Conservation (phyloP, 1,139 yeast genomes). For the Blastobotrys illinoisensis region DNA sequence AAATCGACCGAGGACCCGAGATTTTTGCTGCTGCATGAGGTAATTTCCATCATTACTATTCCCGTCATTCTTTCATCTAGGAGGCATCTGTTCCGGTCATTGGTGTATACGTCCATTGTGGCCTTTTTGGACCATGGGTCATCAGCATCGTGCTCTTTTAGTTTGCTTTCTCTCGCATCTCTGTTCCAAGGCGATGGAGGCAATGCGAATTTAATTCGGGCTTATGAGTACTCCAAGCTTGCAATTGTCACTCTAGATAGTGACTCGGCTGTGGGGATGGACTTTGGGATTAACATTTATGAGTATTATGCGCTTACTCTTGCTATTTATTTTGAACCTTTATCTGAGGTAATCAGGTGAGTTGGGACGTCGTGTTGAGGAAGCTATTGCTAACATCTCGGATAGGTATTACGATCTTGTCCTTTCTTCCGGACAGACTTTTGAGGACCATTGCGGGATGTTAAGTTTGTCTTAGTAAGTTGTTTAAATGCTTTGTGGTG, state of each 20-base stretch:
- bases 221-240: constrained; percentile 38
- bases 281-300: constrained; percentile 40
- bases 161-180: constrained; percentile 33
- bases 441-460: constrained; percentile 27
- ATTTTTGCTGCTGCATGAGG: constrained; percentile 38
- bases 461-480: constrained; percentile 26
- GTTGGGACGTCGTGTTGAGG: constrained; percentile 1
- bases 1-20: constrained; percentile 32
- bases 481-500: background rate
- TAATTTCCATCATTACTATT: constrained; percentile 40
- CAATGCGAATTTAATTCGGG: constrained; percentile 37
- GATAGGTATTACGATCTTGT: constrained; percentile 25
- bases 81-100: constrained; percentile 22
- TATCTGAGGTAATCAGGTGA: constrained; percentile 35
- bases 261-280: constrained; percentile 36
- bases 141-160: constrained; percentile 32
- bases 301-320: constrained; percentile 42
- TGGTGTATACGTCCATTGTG: constrained; percentile 30
- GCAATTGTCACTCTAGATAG: constrained; percentile 40
- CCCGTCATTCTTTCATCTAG: constrained; percentile 28
- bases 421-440: constrained; percentile 27
- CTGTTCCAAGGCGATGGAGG: constrained; percentile 28
- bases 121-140: constrained; percentile 33
- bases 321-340: constrained; percentile 44
- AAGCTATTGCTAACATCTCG: background rate